Evolutionary conservation across 2,329 filamentous ascomycete genomes (phyloP).

Genomic region (Tolypocladium endophyticum): DNA sequence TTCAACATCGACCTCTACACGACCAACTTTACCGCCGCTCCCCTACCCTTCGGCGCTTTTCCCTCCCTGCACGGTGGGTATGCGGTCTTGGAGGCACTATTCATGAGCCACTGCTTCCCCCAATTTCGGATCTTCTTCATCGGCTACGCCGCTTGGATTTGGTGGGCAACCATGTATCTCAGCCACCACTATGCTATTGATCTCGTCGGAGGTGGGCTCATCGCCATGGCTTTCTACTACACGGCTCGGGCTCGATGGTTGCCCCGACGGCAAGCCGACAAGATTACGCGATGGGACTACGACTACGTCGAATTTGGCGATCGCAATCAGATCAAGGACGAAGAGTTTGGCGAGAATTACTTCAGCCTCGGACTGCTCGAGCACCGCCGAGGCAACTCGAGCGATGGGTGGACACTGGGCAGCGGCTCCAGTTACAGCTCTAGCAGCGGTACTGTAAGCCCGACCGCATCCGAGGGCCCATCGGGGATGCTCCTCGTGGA

Average conservation of each 20-base stretch:
- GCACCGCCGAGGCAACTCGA: conserved; percentile 39
- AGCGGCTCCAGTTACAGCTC: conserved; percentile 60
- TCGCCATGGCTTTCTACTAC: conserved; percentile 73
- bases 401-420: conserved; percentile 83
- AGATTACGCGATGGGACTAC: conserved; percentile 88
- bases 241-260: conserved; percentile 70
- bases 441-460: conserved; percentile 38
- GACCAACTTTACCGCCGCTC: conserved; percentile 79
- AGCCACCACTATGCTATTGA: conserved; percentile 96
- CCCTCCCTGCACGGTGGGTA: conserved; percentile 86
- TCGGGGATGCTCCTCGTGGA: conserved; percentile 24
- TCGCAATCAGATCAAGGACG: conserved; percentile 27
- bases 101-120: conserved; percentile 89
- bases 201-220: conserved; percentile 72
- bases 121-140: conserved; percentile 70
- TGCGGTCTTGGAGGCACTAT: conserved; percentile 79
- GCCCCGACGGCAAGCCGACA: conserved; percentile 72
- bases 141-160: conserved; percentile 82
- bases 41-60: conserved; percentile 90
- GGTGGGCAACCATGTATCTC: conserved; percentile 98
- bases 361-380: conserved; percentile 37
- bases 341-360: conserved; percentile 35
- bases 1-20: conserved; percentile 90
- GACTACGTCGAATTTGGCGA: conserved; percentile 86
- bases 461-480: conserved; percentile 34